These are phyloP conservation scores for Tylopilus sp. DNA, from an alignment of 768 basidiomycete species.

Conservation along the genomic window DNA sequence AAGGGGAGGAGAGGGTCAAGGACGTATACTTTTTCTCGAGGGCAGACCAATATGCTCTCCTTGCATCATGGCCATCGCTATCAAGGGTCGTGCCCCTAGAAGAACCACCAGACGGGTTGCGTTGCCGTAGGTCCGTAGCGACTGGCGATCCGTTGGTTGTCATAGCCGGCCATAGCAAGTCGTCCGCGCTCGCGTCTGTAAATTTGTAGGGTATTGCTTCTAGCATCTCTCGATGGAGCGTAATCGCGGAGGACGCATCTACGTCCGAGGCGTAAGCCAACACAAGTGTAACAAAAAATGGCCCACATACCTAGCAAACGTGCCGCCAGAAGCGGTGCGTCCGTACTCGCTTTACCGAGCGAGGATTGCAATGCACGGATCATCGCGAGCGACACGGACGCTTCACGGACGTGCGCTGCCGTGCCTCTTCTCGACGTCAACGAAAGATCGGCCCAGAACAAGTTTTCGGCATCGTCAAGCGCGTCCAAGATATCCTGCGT, in stretches of 20 bases:
- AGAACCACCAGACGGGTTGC: slow-evolving; percentile 17
- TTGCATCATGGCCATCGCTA: slow-evolving; percentile 38
- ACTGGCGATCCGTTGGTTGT: slow-evolving; percentile 42
- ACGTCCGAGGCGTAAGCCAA: background rate
- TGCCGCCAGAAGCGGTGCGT: slow-evolving; percentile 54
- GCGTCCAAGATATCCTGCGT: slow-evolving; percentile 56
- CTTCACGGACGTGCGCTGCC: slow-evolving; percentile 71
- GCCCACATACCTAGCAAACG: slow-evolving; percentile 53
- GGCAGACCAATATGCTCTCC: slow-evolving; percentile 58
- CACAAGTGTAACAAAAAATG: background rate
- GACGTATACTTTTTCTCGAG: slow-evolving; percentile 52
- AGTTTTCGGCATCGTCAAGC: slow-evolving; percentile 63
- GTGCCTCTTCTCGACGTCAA: slow-evolving; percentile 55
- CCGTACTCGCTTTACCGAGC: slow-evolving; percentile 56
- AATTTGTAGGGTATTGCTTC: slow-evolving; percentile 79
- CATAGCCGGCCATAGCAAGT: slow-evolving; percentile 72
- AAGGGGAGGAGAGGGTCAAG: slow-evolving; percentile 22
- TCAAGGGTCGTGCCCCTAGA: slow-evolving; percentile 23
- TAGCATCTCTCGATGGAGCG: slow-evolving; percentile 81
- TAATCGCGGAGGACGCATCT: slow-evolving; percentile 78
- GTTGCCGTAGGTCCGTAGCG: slow-evolving; percentile 16
- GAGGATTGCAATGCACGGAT: slow-evolving; percentile 78
- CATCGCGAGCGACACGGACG: slow-evolving; percentile 64
- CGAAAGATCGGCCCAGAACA: slow-evolving; percentile 64
- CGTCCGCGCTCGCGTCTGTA: slow-evolving; percentile 46